Evolutionary conservation across 805 yeast genomes (phyloP), one percentile per base, ranked within the genome.

Genomic region (Suhomyces pyralidae): DNA sequence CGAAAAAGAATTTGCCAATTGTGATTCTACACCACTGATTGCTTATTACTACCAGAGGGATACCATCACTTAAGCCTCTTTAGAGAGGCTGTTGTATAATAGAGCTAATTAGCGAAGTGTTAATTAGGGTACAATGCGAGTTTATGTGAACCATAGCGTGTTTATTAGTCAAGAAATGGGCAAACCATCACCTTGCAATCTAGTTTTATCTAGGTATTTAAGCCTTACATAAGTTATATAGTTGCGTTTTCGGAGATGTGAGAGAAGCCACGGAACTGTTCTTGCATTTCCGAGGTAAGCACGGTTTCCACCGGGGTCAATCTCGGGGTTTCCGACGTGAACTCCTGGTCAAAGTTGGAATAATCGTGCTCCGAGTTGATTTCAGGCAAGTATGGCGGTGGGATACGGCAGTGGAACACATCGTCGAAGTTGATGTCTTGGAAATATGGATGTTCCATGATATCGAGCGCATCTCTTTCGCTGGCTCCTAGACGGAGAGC

Each of bases 241-340:
- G 71, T 66, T 7, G 77, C 77, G 47, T 82, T 84, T 48, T 85
- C 91, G 26, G 87, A 81, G 61, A 88, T 83, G 69, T 91, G 93
- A 1, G 97, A 90, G 73, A 94, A 94, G 3, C 99, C 99, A 61
- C 98, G 84, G 81, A 94, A 94, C 74, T 90, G 96, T 63, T 94
- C 97, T 77, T 94, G 99, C 83, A 88, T 86, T 25, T 85, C 82
- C 1, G 94, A 83, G 12, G 94, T 86, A 63, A 94, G 77, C 6
- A 88, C 85, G 28, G 96, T 86, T 55, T 90, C 93, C 47, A 94
- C 92, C 2, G 99, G 99, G 1, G 99, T 94, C 69, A 93, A 79
- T 48, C 96, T 86, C 34, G 98, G 97, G 34, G 94, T 87, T 64
- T 94, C 97, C 0, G 91, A 83, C 0, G 99, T 94, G 66, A 94